phyloP scores from a whole-genome alignment of 2,329 filamentous ascomycete species.

The Aplosporella prunicola region DNA sequence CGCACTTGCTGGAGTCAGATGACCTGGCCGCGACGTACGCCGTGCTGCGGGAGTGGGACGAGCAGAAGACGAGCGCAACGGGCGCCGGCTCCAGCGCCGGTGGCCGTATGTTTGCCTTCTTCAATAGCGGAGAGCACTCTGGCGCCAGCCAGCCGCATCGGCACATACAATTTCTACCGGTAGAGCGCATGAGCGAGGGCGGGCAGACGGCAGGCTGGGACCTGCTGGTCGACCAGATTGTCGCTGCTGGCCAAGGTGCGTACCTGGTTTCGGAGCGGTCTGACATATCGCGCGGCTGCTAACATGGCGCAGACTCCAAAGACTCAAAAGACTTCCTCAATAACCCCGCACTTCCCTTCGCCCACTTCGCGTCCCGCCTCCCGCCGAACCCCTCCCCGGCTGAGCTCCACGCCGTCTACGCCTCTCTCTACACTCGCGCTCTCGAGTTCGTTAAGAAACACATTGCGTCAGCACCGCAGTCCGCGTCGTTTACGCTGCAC shows the following conservation, averaged over 20 bases:
- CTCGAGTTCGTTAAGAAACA: conserved; percentile 31
- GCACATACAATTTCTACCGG: conserved; percentile 62
- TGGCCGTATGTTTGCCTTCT: conserved; percentile 52
- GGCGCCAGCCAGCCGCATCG: conserved; percentile 64
- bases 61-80: conserved; percentile 17
- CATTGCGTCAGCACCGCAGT: conserved; percentile 29
- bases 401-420: conserved; percentile 26
- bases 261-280: conserved; percentile 2
- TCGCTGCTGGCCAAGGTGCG: no score
- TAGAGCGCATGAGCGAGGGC: conserved; percentile 49
- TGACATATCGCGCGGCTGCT: conserved; percentile 16
- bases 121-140: conserved; percentile 59
- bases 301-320: conserved; percentile 9
- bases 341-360: conserved; percentile 37
- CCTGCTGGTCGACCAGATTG: conserved; percentile 40
- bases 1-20: conserved; percentile 48
- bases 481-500: conserved; percentile 20
- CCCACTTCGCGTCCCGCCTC: conserved; percentile 38
- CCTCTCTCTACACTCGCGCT: conserved; percentile 24
- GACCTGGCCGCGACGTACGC: conserved; percentile 54
- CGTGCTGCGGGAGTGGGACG: conserved; percentile 50
- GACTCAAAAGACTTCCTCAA: conserved; percentile 17
- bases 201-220: conserved; percentile 37
- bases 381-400: conserved; percentile 30
- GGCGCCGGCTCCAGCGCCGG: conserved; percentile 13